Evolutionary conservation across 1,139 yeast genomes (phyloP).

Genomic region (Geotrichum histeridarum): DNA sequence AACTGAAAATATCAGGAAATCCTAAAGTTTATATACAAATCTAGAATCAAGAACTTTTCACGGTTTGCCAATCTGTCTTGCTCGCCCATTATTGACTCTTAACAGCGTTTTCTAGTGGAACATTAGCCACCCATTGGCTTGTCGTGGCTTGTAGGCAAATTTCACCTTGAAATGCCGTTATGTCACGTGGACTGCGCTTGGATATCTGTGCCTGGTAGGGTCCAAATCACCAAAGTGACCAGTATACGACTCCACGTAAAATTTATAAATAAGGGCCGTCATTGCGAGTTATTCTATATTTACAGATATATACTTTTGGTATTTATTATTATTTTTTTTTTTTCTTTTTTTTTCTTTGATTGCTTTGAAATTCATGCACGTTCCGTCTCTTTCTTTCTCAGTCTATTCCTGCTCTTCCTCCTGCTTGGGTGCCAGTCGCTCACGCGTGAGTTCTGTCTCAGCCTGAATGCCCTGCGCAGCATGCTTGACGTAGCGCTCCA

Average conservation of each 20-base stretch:
- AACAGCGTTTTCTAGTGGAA: too few relatives aligned
- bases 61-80: too few relatives aligned
- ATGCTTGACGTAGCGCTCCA: constrained; percentile 18
- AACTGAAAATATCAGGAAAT: background rate
- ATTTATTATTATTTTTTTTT: background rate
- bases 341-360: background rate
- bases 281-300: too few relatives aligned
- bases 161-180: constrained; percentile 3
- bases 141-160: constrained; percentile 6
- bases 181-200: constrained; percentile 5
- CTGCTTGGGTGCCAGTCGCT: background rate
- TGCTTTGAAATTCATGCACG: too few relatives aligned
- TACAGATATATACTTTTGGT: background rate
- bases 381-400: too few relatives aligned
- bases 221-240: background rate
- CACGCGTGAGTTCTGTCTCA: constrained; percentile 11
- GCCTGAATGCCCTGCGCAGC: constrained; percentile 17
- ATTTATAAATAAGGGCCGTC: background rate
- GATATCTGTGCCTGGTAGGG: background rate
- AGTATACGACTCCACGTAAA: background rate
- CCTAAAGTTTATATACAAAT: background rate
- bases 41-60: background rate
- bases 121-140: background rate
- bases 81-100: too few relatives aligned
- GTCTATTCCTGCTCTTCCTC: background rate